phyloP scores from a whole-genome alignment of 1,139 yeast species.

The Geotrichum bryndzae region DNA sequence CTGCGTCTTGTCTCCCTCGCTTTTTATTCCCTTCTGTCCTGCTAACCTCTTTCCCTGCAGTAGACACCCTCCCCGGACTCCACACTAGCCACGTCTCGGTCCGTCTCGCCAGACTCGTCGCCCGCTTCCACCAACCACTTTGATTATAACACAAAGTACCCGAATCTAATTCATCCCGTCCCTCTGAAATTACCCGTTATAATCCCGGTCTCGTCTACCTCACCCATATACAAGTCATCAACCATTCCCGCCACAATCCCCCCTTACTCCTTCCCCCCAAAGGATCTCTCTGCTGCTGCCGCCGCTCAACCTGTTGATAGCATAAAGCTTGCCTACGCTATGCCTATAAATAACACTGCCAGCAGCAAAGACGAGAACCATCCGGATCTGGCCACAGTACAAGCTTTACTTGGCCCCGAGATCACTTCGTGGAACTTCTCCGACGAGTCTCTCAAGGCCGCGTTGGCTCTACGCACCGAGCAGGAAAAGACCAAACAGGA shows the following conservation, averaged over 20 bases:
- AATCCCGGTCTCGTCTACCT: neutral
- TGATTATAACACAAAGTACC: neutral
- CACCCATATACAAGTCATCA: neutral
- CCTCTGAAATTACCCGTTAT: neutral
- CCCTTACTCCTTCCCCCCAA: conserved; percentile 8
- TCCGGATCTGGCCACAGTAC: conserved; percentile 13
- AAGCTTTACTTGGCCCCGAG: conserved; percentile 48
- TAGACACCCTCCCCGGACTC: neutral
- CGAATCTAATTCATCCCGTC: neutral
- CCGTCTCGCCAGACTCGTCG: conserved; percentile 3
- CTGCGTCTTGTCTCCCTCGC: neutral
- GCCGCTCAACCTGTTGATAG: neutral
- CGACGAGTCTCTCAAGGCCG: conserved; percentile 56
- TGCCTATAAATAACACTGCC: conserved; percentile 4
- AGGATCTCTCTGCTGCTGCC: neutral
- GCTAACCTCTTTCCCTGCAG: neutral
- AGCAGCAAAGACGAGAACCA: neutral
- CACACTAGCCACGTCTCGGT: neutral
- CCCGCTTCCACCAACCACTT: neutral
- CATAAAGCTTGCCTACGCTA: neutral
- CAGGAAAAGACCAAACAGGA: conserved; percentile 85
- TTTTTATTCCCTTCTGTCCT: neutral
- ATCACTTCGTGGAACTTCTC: conserved; percentile 52
- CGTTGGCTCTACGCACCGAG: conserved; percentile 60
- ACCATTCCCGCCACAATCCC: neutral